Evolutionary conservation across 2,329 filamentous ascomycete genomes (phyloP).

Genomic region (Triangularia verruculosa): DNA sequence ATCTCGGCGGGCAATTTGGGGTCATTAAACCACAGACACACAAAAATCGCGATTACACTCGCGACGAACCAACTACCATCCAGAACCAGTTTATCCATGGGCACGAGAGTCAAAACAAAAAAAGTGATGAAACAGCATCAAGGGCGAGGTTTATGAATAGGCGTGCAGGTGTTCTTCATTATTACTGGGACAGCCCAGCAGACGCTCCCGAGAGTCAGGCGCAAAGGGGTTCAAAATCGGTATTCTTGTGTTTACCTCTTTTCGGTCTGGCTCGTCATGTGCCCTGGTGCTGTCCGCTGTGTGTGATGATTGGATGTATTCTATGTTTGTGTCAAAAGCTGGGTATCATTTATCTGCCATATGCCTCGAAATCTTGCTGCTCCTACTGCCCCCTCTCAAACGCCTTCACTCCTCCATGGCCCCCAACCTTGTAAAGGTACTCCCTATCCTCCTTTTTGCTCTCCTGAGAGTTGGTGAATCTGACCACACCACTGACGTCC

Average conservation of each 20-base stretch:
- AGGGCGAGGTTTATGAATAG: conserved; percentile 1
- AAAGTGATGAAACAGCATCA: conserved; percentile 7
- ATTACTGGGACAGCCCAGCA: neutral
- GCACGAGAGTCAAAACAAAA: conserved; percentile 2
- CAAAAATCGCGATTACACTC: conserved; percentile 30
- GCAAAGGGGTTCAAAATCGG: neutral
- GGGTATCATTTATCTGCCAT: neutral
- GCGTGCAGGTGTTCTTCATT: neutral
- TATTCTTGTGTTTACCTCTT: neutral
- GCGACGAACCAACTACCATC: conserved; percentile 18
- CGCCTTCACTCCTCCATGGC: conserved; percentile 75
- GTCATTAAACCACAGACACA: conserved; percentile 28
- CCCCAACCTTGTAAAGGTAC: conserved; percentile 74
- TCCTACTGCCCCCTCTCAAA: conserved; percentile 73
- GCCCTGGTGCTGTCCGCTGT: neutral
- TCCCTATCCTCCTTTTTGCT: conserved; percentile 59
- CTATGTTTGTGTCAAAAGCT: neutral
- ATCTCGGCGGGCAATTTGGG: conserved; percentile 19
- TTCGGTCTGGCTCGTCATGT: neutral
- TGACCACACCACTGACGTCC: conserved; percentile 85
- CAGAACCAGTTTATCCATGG: conserved; percentile 17
- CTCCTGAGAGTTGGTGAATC: conserved; percentile 62
- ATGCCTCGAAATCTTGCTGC: neutral
- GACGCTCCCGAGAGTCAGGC: neutral
- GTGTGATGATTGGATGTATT: neutral